Evolutionary conservation across 345 rosid species (phyloP).

Genomic region (Abelmoschus esculentus): DNA sequence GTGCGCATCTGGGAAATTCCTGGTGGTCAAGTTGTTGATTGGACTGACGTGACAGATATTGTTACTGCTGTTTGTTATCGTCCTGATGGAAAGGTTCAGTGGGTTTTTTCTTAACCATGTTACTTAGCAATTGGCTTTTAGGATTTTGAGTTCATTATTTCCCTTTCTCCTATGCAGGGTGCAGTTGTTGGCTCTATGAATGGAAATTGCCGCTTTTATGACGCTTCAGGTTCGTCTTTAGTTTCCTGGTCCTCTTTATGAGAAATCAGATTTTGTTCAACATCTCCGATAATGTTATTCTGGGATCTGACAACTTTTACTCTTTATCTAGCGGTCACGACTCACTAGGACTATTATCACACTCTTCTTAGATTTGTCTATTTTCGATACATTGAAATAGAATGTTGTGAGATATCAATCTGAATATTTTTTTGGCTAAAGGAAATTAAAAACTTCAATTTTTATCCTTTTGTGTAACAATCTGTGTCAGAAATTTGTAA

Average conservation of each 20-base stretch:
- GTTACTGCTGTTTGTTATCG: conserved; percentile 36
- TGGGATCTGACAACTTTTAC: neutral
- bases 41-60: conserved; percentile 36
- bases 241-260: neutral
- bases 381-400: neutral
- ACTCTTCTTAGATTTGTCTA: neutral
- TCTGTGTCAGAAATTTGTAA: neutral
- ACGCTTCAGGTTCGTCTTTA: conserved; percentile 24
- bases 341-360: neutral
- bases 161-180: conserved; percentile 18
- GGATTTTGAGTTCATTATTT: neutral
- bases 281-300: neutral
- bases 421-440: neutral
- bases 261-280: neutral
- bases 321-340: neutral
- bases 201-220: conserved; percentile 37
- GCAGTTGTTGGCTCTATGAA: conserved; percentile 29
- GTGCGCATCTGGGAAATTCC: conserved; percentile 31
- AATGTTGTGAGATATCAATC: neutral
- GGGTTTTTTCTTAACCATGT: conserved; percentile 1
- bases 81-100: conserved; percentile 42
- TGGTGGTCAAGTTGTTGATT: conserved; percentile 37
- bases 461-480: neutral
- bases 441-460: neutral
- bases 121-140: neutral